Conservation (phyloP, 176 grass and related monocot species). For the Triticum dicoccoides region DNA sequence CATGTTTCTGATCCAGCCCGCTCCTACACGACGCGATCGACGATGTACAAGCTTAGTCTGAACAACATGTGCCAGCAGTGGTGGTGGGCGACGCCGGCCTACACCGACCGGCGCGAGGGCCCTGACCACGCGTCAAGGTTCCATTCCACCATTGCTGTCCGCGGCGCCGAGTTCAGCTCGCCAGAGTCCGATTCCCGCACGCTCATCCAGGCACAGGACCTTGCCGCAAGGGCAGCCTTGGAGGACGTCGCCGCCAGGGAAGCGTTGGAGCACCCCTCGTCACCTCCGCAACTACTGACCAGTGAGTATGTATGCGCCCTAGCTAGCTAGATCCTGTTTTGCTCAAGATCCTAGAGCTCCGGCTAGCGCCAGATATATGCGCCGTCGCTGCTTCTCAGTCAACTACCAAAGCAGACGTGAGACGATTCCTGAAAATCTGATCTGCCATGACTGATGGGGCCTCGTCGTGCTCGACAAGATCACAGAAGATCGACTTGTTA, state of each 20-base stretch:
- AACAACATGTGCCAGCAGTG: slow-evolving; percentile 67
- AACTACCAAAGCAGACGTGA: no score
- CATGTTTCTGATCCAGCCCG: no score
- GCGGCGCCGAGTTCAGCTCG: slow-evolving; percentile 33
- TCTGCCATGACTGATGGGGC: no score
- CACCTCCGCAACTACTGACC: not conserved
- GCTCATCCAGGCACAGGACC: slow-evolving; percentile 55
- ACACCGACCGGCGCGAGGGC: slow-evolving; percentile 27
- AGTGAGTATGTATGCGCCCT: slow-evolving; percentile 27
- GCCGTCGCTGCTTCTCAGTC: no score
- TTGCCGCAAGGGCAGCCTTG: slow-evolving; percentile 61
- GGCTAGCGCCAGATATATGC: no score
- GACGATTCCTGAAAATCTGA: no score
- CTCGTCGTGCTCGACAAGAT: no score
- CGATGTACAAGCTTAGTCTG: slow-evolving; percentile 60
- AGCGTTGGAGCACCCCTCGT: not conserved
- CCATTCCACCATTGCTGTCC: slow-evolving; percentile 51
- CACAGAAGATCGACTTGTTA: no score
- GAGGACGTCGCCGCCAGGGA: slow-evolving; percentile 1
- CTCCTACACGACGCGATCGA: no score
- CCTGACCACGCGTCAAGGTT: slow-evolving; percentile 35
- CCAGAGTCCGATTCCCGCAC: not conserved
- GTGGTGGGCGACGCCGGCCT: slow-evolving; percentile 54
- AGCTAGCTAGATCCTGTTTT: not conserved
- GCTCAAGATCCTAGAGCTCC: no score